phyloP scores from a whole-genome alignment of 495 filamentous ascomycete genomes.

The Aspergillus heteromorphus region DNA sequence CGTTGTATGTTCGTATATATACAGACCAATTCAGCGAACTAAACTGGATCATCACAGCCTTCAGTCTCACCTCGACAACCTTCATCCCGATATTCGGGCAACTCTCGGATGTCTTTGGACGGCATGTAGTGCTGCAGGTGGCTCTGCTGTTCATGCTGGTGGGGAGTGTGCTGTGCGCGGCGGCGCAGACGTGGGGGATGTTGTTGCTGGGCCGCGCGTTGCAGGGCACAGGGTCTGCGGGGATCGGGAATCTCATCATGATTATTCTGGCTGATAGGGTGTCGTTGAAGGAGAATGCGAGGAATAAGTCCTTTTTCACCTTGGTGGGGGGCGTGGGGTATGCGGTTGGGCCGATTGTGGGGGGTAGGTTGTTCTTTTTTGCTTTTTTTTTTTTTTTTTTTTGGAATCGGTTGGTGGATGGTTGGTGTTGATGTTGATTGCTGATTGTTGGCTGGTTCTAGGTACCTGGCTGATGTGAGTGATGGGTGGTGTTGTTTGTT shows the following conservation, averaged over 20 bases:
- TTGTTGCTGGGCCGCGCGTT: constrained; percentile 54
- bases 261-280: constrained; percentile 55
- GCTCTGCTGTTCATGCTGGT: constrained; percentile 45
- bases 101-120: constrained; percentile 54
- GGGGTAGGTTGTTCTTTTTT: constrained; percentile 20
- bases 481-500: not conserved
- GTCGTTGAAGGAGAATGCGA: constrained; percentile 49
- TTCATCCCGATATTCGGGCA: constrained; percentile 60
- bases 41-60: constrained; percentile 60
- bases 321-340: constrained; percentile 47
- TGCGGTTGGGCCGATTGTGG: constrained; percentile 53
- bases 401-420: too few species aligned
- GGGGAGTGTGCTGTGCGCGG: constrained; percentile 48
- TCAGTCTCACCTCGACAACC: constrained; percentile 54
- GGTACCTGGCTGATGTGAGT: constrained; percentile 23
- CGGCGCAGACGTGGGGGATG: constrained; percentile 49
- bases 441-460: constrained; percentile 6
- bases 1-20: too few species aligned
- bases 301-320: constrained; percentile 53
- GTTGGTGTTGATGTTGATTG: too few species aligned
- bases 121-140: constrained; percentile 42
- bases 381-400: too few species aligned
- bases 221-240: constrained; percentile 51
- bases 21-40: constrained; percentile 49
- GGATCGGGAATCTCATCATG: constrained; percentile 48